A percentile compares a stretch with the other conserved stretches of the same genome.
phyloP scores from a whole-genome alignment of 1,284 basidiomycete species.

The Pseudozyma hubeiensis region DNA sequence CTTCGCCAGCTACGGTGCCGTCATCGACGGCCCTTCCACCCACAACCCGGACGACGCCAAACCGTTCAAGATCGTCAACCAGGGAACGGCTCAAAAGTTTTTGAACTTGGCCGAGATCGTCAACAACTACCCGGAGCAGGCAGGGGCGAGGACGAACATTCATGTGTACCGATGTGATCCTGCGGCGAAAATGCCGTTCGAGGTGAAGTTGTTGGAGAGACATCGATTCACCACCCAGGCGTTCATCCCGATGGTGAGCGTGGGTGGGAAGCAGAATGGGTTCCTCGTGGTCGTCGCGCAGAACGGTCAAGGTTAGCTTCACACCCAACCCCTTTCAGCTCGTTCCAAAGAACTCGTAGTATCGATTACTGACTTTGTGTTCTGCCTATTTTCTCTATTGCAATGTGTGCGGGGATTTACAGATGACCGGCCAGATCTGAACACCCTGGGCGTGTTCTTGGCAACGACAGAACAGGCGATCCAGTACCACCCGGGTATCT shows the following conservation, averaged over 20 bases:
- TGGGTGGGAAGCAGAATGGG: slow-evolving; percentile 31
- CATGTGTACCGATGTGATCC: slow-evolving; percentile 62
- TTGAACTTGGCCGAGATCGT: slow-evolving; percentile 44
- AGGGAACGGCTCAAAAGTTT: slow-evolving; percentile 62
- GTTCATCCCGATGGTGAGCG: slow-evolving; percentile 57
- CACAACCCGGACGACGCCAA: slow-evolving; percentile 6
- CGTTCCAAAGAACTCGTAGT: not conserved
- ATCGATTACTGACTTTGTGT: not conserved
- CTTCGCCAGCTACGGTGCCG: slow-evolving; percentile 58
- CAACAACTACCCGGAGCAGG: slow-evolving; percentile 41
- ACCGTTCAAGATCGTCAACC: slow-evolving; percentile 59
- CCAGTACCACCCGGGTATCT: slow-evolving; percentile 59
- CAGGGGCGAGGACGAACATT: slow-evolving; percentile 49
- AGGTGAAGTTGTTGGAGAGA: slow-evolving; percentile 59
- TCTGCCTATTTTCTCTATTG: not conserved
- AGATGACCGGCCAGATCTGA: slow-evolving; percentile 63
- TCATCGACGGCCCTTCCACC: slow-evolving; percentile 49
- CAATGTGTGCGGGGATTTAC: not conserved
- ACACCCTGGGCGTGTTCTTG: slow-evolving; percentile 52
- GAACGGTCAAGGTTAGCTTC: slow-evolving; percentile 49
- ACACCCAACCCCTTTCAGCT: not conserved
- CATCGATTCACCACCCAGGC: slow-evolving; percentile 63
- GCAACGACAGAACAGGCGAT: slow-evolving; percentile 59
- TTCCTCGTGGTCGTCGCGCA: slow-evolving; percentile 64
- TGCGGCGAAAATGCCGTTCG: slow-evolving; percentile 33